A percentile compares a stretch with the other conserved stretches of the same genome.
Conservation (phyloP, 805 yeast genomes). For the Nakazawaea holstii region DNA sequence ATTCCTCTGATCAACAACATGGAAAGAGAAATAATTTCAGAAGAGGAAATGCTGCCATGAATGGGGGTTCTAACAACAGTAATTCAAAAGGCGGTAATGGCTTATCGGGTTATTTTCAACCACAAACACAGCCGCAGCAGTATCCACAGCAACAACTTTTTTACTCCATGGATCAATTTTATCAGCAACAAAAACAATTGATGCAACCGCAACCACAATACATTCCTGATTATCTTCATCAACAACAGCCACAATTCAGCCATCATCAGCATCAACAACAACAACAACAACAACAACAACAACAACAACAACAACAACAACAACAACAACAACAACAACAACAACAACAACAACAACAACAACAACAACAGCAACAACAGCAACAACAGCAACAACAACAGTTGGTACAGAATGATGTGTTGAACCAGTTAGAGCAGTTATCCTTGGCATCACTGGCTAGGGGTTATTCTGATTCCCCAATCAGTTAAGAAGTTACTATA, state of each 20-base stretch:
- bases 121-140: neutral
- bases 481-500: neutral
- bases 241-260: neutral
- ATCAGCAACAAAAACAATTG: slow-evolving; percentile 6
- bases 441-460: slow-evolving; percentile 41
- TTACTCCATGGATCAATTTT: slow-evolving; percentile 9
- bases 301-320: neutral
- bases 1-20: neutral
- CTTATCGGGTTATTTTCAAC: neutral
- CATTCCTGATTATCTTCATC: neutral
- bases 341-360: neutral
- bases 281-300: too few relatives aligned
- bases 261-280: too few relatives aligned
- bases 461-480: slow-evolving; percentile 29
- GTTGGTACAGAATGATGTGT: slow-evolving; percentile 17
- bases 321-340: slow-evolving; percentile 1
- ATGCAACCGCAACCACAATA: neutral
- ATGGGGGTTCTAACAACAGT: neutral
- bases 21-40: neutral
- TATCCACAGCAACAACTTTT: slow-evolving; percentile 1
- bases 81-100: neutral
- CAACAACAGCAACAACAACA: neutral
- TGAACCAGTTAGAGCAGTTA: slow-evolving; percentile 41
- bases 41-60: neutral
- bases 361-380: neutral